Percentiles rank a stretch among this genome's conserved stretches.
These are phyloP conservation scores for Xylariaceae sp. DNA, from an alignment of 2,329 filamentous ascomycete species.

Conservation along the genomic window DNA sequence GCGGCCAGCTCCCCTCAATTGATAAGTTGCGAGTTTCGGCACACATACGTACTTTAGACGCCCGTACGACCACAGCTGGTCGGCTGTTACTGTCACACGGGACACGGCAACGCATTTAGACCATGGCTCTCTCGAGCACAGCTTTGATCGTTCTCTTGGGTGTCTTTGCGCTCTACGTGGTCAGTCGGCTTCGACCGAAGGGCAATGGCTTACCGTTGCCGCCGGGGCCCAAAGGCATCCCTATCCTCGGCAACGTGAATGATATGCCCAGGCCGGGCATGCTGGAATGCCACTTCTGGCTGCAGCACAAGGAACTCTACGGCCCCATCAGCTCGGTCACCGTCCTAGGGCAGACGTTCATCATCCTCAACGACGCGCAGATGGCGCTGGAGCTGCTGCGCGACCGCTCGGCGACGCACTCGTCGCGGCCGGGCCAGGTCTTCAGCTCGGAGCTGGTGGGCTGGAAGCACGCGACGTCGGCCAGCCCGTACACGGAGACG, in stretches of 20 bases:
- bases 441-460: slow-evolving; percentile 21
- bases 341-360: slow-evolving; percentile 30
- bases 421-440: slow-evolving; percentile 20
- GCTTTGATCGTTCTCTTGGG: too few species aligned
- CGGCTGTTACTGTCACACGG: too few species aligned
- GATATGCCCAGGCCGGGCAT: slow-evolving; percentile 34
- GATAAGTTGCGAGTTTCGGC: too few species aligned
- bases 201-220: not conserved
- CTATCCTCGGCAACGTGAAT: slow-evolving; percentile 40
- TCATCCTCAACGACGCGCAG: slow-evolving; percentile 31
- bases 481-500: slow-evolving; percentile 14
- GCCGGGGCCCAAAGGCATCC: slow-evolving; percentile 15
- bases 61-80: too few species aligned
- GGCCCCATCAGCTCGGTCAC: slow-evolving; percentile 31
- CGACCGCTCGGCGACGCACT: slow-evolving; percentile 26
- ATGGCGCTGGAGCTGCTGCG: slow-evolving; percentile 30
- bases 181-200: not conserved
- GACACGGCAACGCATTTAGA: too few species aligned
- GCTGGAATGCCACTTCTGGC: slow-evolving; percentile 33
- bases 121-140: too few species aligned
- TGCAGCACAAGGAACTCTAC: slow-evolving; percentile 31
- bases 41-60: too few species aligned
- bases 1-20: too few species aligned
- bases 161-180: not conserved
- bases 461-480: slow-evolving; percentile 14